Evolutionary conservation across 1,139 yeast genomes (phyloP), one percentile per base, ranked within the genome.

Genomic region (Protomyces lactucae-debilis): DNA sequence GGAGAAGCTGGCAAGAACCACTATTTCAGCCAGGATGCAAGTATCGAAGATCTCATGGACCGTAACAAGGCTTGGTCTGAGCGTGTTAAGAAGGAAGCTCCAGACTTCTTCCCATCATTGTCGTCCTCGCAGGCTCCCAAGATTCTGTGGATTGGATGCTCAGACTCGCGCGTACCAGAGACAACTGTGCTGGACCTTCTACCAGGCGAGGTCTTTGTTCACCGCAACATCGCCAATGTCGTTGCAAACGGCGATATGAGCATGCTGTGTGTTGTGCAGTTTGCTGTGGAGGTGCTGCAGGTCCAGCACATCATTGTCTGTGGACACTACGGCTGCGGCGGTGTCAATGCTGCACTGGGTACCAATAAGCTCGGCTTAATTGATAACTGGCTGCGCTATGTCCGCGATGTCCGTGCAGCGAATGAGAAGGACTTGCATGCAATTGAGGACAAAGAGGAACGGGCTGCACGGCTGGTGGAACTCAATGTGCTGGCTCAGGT

Each of bases 301-400:
- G 96, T 95, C 45, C 82, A 81, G 70, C 90, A 88, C 72, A 85
- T 93, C 67, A 82, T 93, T 66, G 89, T 93, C 9, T 91, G 97
- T 76, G 99, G 99, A n/a, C 99, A 93, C 78, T 88, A 96, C 43
- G 96, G 91, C 76, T 93, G 99, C 79, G 98, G 98, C 60, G 99
- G 98, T 39, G 85, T 91, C 66, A 87, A 92, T 86, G 93, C 97
- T 28, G 86, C 95, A 18, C 77, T 93, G 66, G 82, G 87, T 4
- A 81, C 84, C 67, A 84, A 85, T 70, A 82, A 83, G 68, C 80
- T 88, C 57, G 92, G 93, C 36, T 86, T 85, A 25, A 79, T 88
- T 67, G 93, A 87, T 75, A 82, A 84, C 68, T 88, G 95, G 95
- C 80, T 88, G 68, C 83, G 85, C 67, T 87, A 88, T 32, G 79